A percentile compares a stretch with the other conserved stretches of the same genome.
phyloP scores from a whole-genome alignment of 805 yeast species.

The Saturnispora diversa region DNA sequence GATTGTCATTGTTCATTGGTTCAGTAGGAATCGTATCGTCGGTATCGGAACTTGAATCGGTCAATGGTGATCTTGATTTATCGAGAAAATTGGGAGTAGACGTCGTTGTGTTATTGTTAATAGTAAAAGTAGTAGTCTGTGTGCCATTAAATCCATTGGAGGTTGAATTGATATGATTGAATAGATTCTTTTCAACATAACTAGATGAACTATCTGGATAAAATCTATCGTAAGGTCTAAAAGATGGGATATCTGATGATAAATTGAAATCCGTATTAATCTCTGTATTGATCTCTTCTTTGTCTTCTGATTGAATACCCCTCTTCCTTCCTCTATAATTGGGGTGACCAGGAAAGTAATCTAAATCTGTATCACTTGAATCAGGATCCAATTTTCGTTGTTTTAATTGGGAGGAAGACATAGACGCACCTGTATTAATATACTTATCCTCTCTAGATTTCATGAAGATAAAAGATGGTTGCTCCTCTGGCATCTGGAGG shows the following conservation, averaged over 20 bases:
- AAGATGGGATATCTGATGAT: neutral
- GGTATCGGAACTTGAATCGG: conserved; percentile 10
- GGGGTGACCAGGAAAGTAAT: conserved; percentile 10
- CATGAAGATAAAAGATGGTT: no score
- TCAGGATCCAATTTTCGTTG: neutral
- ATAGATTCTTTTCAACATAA: neutral
- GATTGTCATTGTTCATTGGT: conserved; percentile 1
- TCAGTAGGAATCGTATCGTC: conserved; percentile 3
- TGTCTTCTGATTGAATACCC: neutral
- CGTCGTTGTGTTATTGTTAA: conserved; percentile 3
- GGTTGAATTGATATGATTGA: no score
- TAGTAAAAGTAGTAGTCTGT: no score
- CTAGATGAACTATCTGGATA: conserved; percentile 2
- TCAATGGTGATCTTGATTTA: neutral
- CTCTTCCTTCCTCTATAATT: neutral
- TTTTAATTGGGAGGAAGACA: no score
- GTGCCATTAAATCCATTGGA: neutral
- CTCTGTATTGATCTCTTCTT: neutral
- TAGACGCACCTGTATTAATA: no score
- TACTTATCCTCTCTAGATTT: no score
- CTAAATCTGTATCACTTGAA: conserved; percentile 10
- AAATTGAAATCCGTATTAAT: neutral
- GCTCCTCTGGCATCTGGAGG: no score
- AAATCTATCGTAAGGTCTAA: neutral
- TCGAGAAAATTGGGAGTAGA: neutral